Base-by-base conservation (phyloP, 2,329 filamentous ascomycete genomes). In the Byssochlamys sp. region DNA sequence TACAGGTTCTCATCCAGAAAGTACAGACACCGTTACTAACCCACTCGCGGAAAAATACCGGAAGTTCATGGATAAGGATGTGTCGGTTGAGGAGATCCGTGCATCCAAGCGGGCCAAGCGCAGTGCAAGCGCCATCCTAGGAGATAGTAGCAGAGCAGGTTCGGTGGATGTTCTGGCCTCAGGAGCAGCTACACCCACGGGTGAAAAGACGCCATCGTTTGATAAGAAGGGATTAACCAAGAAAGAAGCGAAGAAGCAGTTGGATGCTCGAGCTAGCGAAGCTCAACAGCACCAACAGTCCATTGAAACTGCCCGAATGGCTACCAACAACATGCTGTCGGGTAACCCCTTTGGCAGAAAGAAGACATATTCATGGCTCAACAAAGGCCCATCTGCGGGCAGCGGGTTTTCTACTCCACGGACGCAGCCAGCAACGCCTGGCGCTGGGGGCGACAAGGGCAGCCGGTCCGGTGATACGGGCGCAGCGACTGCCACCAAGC, bases 191-290 rank as follows among this genome's bases (percentile, higher is more conserved):
- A 74, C 75, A 1, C 74, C 75, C 7, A 65, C 62, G 3, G 69
- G 65, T 2, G 75, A 77, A n/a, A 67, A 70, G 49, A 84, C 86
- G 0, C 81, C 85, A 0, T 86, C 88, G 56, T 70, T 77, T 1
- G 80, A 83, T 39, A 76, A 77, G 62, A 92, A 91, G 71, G 80
- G 84, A 2, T 80, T 89, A 55, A 88, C 87, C 3, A 96, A 96
- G 79, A 96, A 96, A 75, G 91, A 96, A 71, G 80, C 87, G 69
- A 90, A 87, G 72, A 88, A 86, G 62, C 81, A 87, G 63, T 83
- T 85, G n/a, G 86, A 90, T 59, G 78, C 80, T 2, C 89, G 88
- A 65, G 82, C 86, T 25, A 88, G 85, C 0, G 90, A 95, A 67
- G 87, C 87, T 19, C 86, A 86, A 58, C 88, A 87, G 62, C 90